phyloP scores from a whole-genome alignment of 176 grass and related monocot genomes.

The Ensete glaucum region DNA sequence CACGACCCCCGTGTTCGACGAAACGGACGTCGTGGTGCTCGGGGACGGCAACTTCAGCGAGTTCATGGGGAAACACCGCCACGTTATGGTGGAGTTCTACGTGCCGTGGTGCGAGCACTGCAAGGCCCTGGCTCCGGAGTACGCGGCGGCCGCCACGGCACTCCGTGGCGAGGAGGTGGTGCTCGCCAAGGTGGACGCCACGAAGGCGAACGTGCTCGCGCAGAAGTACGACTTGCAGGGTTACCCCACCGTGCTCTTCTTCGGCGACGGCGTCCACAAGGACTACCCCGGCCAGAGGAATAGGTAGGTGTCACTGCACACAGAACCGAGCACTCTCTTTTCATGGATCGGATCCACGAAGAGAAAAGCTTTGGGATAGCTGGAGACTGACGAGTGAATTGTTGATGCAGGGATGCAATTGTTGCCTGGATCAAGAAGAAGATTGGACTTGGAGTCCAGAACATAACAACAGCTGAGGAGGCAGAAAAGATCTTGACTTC shows the following conservation, averaged over 20 bases:
- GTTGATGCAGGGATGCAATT: constrained; percentile 44
- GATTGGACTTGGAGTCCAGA: constrained; percentile 66
- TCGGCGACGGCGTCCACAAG: constrained; percentile 69
- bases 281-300: constrained; percentile 55
- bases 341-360: neutral
- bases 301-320: constrained; percentile 11
- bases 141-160: constrained; percentile 51
- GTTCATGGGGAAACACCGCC: constrained; percentile 37
- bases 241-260: constrained; percentile 75
- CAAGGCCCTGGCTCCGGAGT: constrained; percentile 64
- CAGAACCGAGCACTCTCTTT: neutral
- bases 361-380: too few species aligned
- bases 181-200: constrained; percentile 86
- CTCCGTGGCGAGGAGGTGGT: constrained; percentile 37
- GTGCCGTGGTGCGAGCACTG: constrained; percentile 93
- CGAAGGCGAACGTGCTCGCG: constrained; percentile 68
- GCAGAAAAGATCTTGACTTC: constrained; percentile 58
- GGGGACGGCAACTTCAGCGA: constrained; percentile 65
- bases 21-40: constrained; percentile 58
- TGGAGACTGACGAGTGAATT: too few species aligned
- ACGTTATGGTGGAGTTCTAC: constrained; percentile 94
- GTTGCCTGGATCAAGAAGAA: constrained; percentile 90
- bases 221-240: constrained; percentile 67
- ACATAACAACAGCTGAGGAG: constrained; percentile 47
- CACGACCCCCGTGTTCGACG: constrained; percentile 34